These are phyloP conservation scores for Periconia sp. DNA, from an alignment of 2,329 filamentous ascomycete genomes.

Conservation along the genomic window DNA sequence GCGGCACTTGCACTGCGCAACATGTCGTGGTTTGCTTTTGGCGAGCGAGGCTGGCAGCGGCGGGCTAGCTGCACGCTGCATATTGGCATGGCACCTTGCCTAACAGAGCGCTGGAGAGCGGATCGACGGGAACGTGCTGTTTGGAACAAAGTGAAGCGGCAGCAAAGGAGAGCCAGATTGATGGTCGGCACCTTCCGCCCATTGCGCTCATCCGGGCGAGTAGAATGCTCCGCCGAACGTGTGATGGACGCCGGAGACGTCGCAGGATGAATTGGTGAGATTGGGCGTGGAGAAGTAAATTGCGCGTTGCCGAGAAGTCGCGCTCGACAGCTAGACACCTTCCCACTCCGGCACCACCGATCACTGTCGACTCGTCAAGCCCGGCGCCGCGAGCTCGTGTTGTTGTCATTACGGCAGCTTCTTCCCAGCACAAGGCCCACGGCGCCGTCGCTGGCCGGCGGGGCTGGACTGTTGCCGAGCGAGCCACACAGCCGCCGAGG, in stretches of 20 bases:
- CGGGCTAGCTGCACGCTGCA: neutral
- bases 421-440: no score
- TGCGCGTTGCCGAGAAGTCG: conserved; percentile 1
- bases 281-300: conserved; percentile 6
- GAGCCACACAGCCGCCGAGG: no score
- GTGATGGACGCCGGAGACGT: conserved; percentile 1
- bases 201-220: conserved; percentile 11
- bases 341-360: conserved; percentile 5
- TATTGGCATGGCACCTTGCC: no score
- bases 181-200: neutral
- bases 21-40: no score
- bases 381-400: conserved; percentile 6
- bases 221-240: conserved; percentile 7
- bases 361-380: no score
- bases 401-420: conserved; percentile 1
- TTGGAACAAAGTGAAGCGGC: neutral
- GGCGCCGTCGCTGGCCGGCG: no score
- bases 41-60: neutral
- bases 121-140: conserved; percentile 6
- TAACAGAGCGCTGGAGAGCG: conserved; percentile 1
- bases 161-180: neutral
- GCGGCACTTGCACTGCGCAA: neutral
- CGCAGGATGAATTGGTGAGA: neutral
- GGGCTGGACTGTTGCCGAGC: no score
- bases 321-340: conserved; percentile 3